Conservation (phyloP, 1,284 basidiomycete genomes). For the Pterulicium gracile region DNA sequence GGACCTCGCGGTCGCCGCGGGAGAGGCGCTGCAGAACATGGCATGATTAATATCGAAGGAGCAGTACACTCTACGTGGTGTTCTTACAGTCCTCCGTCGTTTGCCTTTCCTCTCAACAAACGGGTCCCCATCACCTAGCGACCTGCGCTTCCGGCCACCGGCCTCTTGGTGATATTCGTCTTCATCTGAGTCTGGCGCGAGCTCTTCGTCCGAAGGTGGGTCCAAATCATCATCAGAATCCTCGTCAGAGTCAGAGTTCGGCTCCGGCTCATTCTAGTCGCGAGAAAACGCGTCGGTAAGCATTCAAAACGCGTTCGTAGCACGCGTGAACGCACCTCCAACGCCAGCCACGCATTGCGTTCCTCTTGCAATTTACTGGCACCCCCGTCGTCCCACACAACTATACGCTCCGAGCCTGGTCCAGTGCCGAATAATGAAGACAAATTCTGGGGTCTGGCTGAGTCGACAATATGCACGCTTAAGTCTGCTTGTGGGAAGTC, state of each 20-base stretch:
- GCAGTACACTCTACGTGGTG: background rate
- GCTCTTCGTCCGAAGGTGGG: conserved; percentile 9
- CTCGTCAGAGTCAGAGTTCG: conserved; percentile 55
- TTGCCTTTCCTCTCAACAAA: conserved; percentile 31
- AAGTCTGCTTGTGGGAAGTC: conserved; percentile 42
- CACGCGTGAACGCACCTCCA: conserved; percentile 44
- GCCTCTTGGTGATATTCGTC: conserved; percentile 33
- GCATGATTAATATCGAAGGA: background rate
- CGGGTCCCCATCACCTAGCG: conserved; percentile 29
- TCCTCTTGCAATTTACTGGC: conserved; percentile 56
- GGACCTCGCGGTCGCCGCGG: conserved; percentile 55
- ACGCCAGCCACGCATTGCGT: conserved; percentile 66
- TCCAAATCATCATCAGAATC: conserved; percentile 25
- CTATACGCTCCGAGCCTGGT: conserved; percentile 56
- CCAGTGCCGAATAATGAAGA: conserved; percentile 78
- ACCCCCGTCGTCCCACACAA: conserved; percentile 88
- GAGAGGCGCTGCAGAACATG: conserved; percentile 40
- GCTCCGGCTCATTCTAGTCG: conserved; percentile 58
- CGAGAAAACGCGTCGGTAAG: conserved; percentile 4
- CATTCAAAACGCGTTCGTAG: conserved; percentile 1
- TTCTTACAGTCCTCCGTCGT: conserved; percentile 33
- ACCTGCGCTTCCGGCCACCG: conserved; percentile 46
- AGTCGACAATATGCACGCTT: conserved; percentile 89
- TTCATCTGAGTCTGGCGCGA: conserved; percentile 31
- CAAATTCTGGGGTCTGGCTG: conserved; percentile 85